Conservation (phyloP, 192 early-diverging fungal species). For the Geosiphon pyriformis region DNA sequence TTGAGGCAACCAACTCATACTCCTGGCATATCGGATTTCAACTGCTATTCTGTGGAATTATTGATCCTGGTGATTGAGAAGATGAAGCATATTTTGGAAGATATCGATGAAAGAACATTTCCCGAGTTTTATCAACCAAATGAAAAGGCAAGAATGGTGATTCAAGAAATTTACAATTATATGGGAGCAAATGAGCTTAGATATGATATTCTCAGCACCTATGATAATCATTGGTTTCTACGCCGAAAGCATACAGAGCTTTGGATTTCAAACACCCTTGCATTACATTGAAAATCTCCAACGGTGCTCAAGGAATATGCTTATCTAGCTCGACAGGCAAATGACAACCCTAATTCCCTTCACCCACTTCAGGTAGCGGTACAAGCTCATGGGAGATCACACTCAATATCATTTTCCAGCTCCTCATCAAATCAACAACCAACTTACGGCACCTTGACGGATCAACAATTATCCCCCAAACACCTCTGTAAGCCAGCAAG, state of each 20-base stretch:
- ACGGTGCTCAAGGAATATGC: conserved; percentile 7
- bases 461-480: background rate
- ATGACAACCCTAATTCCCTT: background rate
- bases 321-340: conserved; percentile 1
- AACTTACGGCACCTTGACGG: background rate
- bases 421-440: background rate
- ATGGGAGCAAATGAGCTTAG: background rate
- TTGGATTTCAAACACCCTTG: conserved; percentile 15
- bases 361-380: background rate
- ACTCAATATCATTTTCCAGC: background rate
- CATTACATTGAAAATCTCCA: background rate
- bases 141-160: background rate
- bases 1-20: background rate
- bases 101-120: background rate
- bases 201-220: conserved; percentile 12
- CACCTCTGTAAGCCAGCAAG: background rate
- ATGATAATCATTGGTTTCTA: conserved; percentile 19
- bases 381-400: background rate
- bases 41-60: background rate
- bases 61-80: conserved; percentile 4
- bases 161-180: background rate
- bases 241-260: background rate
- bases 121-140: background rate
- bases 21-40: conserved; percentile 7
- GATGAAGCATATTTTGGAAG: too few relatives aligned